Evolutionary conservation across 164 flowering plant species (phyloP).

Genomic region (Vitis amurensis): DNA sequence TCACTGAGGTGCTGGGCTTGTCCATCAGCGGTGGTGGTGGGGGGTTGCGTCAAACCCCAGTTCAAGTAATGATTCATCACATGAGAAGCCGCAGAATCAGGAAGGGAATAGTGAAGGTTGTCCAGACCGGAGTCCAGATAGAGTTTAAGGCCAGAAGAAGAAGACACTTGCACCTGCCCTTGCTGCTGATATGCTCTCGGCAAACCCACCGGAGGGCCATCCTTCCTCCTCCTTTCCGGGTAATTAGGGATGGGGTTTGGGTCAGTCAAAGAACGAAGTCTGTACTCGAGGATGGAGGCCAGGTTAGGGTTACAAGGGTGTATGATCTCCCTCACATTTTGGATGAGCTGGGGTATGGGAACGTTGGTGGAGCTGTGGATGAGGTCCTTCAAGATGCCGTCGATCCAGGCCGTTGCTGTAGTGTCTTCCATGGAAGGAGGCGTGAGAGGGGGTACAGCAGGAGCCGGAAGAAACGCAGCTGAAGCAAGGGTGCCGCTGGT

Average conservation of each 20-base stretch:
- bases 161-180: constrained; percentile 20
- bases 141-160: constrained; percentile 31
- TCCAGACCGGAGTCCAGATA: constrained; percentile 20
- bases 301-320: constrained; percentile 88
- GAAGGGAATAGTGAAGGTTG: constrained; percentile 5
- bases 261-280: constrained; percentile 69
- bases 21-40: constrained; percentile 3
- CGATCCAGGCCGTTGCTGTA: constrained; percentile 77
- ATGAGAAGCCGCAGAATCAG: constrained; percentile 17
- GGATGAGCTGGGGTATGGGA: constrained; percentile 86
- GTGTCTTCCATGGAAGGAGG: constrained; percentile 32
- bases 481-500: not conserved
- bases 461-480: not conserved
- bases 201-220: constrained; percentile 8
- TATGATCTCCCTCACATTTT: constrained; percentile 89
- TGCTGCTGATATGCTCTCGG: constrained; percentile 18
- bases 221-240: constrained; percentile 29
- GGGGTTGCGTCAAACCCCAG: constrained; percentile 25
- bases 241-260: constrained; percentile 16
- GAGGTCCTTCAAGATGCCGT: constrained; percentile 79
- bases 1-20: constrained; percentile 10
- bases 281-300: constrained; percentile 66
- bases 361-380: constrained; percentile 58
- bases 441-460: not conserved
- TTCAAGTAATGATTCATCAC: constrained; percentile 24